These are phyloP conservation scores for Aureobasidium uvarum DNA, from an alignment of 2,329 filamentous ascomycete genomes.

Conservation along the genomic window DNA sequence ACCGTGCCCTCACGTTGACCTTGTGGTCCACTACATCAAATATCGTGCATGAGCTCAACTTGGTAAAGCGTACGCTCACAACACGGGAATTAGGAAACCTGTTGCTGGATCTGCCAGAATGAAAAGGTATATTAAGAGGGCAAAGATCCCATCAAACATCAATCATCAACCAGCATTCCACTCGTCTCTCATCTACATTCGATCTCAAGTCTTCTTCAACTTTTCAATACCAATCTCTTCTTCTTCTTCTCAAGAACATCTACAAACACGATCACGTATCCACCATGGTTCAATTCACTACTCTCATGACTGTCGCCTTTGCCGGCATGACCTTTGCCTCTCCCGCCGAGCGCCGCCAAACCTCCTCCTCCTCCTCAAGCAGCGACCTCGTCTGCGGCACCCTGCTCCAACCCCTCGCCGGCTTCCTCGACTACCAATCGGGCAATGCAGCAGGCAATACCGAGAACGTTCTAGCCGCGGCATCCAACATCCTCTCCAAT, in stretches of 20 bases:
- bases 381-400: constrained; percentile 5
- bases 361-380: not conserved
- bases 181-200: not conserved
- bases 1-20: not conserved
- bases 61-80: not conserved
- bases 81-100: not conserved
- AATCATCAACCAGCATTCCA: not conserved
- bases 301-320: constrained; percentile 1
- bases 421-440: constrained; percentile 22
- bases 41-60: not conserved
- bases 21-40: not conserved
- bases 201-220: not conserved
- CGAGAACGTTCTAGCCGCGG: not conserved
- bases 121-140: not conserved
- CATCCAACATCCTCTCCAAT: not conserved
- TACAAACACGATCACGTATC: not conserved
- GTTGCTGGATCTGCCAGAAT: not conserved
- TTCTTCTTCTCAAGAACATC: not conserved
- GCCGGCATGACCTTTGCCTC: not conserved
- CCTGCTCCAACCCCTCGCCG: constrained; percentile 18
- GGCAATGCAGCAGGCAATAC: constrained; percentile 10
- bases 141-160: not conserved
- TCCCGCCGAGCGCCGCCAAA: not conserved
- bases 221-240: not conserved
- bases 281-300: constrained; percentile 10